Percentiles rank a stretch among this genome's conserved stretches.
These are phyloP conservation scores for Trichoderma cornu-damae DNA, from an alignment of 2,329 filamentous ascomycete species.

Conservation along the genomic window DNA sequence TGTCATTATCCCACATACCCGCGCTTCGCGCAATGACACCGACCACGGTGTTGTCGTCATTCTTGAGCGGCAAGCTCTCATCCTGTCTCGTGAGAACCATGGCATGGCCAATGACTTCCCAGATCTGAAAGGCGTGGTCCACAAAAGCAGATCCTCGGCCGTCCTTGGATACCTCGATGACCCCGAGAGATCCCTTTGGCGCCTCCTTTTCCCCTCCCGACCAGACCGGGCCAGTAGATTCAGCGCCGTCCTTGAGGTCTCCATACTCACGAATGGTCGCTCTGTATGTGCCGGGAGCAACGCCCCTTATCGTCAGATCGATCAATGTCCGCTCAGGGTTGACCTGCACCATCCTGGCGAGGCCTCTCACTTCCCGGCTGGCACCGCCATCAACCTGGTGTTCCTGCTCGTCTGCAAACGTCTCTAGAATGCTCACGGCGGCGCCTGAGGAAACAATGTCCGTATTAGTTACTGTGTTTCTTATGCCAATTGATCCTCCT, in stretches of 20 bases:
- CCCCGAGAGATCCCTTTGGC: constrained; percentile 59
- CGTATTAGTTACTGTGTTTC: constrained; percentile 17
- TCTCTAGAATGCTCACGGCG: constrained; percentile 94
- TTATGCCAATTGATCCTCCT: neutral
- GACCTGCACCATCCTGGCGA: constrained; percentile 92
- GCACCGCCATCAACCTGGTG: constrained; percentile 33
- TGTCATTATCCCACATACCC: constrained; percentile 98
- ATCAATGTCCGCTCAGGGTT: constrained; percentile 71
- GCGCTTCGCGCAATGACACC: constrained; percentile 93
- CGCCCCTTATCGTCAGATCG: constrained; percentile 79
- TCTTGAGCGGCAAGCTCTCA: constrained; percentile 52
- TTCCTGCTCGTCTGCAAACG: constrained; percentile 58
- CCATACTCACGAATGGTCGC: constrained; percentile 82
- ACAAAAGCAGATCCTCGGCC: constrained; percentile 77
- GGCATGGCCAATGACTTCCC: constrained; percentile 93
- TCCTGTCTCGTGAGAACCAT: constrained; percentile 73
- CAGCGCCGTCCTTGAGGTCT: constrained; percentile 78
- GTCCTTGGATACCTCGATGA: constrained; percentile 66
- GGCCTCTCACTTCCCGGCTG: constrained; percentile 65
- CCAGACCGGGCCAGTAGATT: constrained; percentile 81
- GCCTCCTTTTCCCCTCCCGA: constrained; percentile 42
- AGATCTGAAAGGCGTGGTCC: constrained; percentile 77
- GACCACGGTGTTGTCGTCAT: constrained; percentile 80
- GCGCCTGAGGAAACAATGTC: constrained; percentile 48
- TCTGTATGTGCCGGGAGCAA: constrained; percentile 74